Percentiles rank a stretch among this genome's conserved stretches.
Evolutionary conservation across 768 basidiomycete genomes (phyloP).

Genomic region (Amanita subjunquillea): DNA sequence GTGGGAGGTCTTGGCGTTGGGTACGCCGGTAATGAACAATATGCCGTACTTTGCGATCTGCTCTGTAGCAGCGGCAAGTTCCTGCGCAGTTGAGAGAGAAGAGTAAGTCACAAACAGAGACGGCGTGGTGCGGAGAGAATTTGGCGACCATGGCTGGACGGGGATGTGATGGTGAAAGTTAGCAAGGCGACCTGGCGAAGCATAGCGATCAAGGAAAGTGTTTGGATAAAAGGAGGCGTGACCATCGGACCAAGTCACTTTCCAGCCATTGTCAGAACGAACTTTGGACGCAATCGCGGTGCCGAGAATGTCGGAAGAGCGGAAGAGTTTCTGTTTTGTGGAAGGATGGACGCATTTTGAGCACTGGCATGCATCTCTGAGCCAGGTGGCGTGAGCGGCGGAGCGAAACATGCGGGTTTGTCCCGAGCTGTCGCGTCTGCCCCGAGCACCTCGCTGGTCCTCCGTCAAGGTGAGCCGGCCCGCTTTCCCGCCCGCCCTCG

Average conservation of each 20-base stretch:
- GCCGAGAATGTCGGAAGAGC: slow-evolving; percentile 52
- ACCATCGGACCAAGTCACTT: slow-evolving; percentile 44
- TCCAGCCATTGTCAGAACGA: slow-evolving; percentile 10
- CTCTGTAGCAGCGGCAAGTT: slow-evolving; percentile 47
- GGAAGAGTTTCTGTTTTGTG: slow-evolving; percentile 67
- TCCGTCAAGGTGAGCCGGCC: slow-evolving; percentile 4
- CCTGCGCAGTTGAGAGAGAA: slow-evolving; percentile 30
- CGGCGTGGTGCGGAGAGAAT: slow-evolving; percentile 21
- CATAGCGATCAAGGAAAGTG: slow-evolving; percentile 40
- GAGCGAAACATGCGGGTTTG: background rate
- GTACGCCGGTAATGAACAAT: slow-evolving; percentile 62
- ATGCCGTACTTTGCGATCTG: slow-evolving; percentile 70
- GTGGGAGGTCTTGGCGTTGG: slow-evolving; percentile 47
- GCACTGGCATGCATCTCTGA: slow-evolving; percentile 80
- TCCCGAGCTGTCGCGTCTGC: slow-evolving; percentile 1
- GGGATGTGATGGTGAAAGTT: slow-evolving; percentile 35
- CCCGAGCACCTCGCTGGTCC: background rate
- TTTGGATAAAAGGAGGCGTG: slow-evolving; percentile 45
- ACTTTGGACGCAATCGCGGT: slow-evolving; percentile 16
- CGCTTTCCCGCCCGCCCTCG: background rate
- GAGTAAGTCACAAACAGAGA: slow-evolving; percentile 50
- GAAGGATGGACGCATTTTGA: slow-evolving; percentile 65
- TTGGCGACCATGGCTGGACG: slow-evolving; percentile 34
- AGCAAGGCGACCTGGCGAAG: slow-evolving; percentile 22
- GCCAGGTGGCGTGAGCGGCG: slow-evolving; percentile 36